Percentiles rank a stretch among this genome's conserved stretches.
Evolutionary conservation across 2,329 filamentous ascomycete species (phyloP).

Genomic region (Neurospora crassa): DNA sequence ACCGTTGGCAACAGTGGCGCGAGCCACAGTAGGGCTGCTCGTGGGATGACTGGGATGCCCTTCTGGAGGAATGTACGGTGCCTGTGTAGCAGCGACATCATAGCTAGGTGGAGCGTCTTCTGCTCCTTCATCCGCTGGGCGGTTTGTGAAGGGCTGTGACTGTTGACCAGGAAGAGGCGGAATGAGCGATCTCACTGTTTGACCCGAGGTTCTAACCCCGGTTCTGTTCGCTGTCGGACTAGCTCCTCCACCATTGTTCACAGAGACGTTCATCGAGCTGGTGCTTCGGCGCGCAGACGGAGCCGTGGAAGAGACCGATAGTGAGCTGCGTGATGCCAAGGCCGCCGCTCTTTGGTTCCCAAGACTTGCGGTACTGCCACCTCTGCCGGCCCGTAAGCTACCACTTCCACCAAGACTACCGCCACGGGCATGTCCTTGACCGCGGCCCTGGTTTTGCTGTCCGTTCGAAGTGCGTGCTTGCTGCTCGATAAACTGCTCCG

Average conservation of each 20-base stretch:
- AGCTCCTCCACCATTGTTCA: background rate
- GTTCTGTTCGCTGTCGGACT: background rate
- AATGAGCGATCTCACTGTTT: slow-evolving; percentile 37
- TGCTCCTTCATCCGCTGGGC: slow-evolving; percentile 28
- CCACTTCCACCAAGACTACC: background rate
- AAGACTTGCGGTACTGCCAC: background rate
- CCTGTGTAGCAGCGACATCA: slow-evolving; percentile 44
- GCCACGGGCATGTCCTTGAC: slow-evolving; percentile 1
- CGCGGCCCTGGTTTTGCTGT: slow-evolving; percentile 14
- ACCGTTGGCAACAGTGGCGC: background rate
- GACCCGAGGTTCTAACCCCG: slow-evolving; percentile 11
- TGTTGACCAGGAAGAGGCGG: slow-evolving; percentile 23
- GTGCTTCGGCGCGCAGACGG: slow-evolving; percentile 16
- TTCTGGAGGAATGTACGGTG: slow-evolving; percentile 40
- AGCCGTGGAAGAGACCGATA: background rate
- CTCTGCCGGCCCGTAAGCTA: background rate
- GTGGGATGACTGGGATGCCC: slow-evolving; percentile 41
- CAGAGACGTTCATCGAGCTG: slow-evolving; percentile 4
- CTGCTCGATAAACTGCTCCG: slow-evolving; percentile 61
- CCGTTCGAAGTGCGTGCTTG: slow-evolving; percentile 31
- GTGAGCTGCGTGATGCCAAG: slow-evolving; percentile 6
- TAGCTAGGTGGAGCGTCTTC: slow-evolving; percentile 49
- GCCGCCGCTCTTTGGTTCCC: slow-evolving; percentile 1
- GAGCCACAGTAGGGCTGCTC: slow-evolving; percentile 25
- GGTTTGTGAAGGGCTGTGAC: slow-evolving; percentile 24